phyloP scores from a whole-genome alignment of 164 flowering plant genomes.

The Vitis riparia region DNA sequence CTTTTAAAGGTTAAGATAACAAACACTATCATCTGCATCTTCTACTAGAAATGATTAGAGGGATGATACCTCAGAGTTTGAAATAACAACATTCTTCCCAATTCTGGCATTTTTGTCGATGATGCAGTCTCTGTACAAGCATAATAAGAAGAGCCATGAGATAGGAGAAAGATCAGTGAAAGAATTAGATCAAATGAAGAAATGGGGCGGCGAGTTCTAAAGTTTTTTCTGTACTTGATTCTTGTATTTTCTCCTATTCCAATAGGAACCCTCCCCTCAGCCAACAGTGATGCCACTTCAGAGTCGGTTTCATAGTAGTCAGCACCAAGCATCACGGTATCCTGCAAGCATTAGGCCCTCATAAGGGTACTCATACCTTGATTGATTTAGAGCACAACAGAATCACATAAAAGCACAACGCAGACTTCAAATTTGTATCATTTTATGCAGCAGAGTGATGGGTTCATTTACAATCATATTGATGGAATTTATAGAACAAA shows the following conservation, averaged over 20 bases:
- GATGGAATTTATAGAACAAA: conserved; percentile 17
- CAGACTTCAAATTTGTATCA: neutral
- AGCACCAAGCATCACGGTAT: conserved; percentile 97
- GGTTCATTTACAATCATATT: neutral
- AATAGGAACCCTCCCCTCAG: conserved; percentile 87
- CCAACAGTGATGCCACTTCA: conserved; percentile 60
- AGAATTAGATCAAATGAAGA: neutral
- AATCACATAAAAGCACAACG: neutral
- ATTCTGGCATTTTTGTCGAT: conserved; percentile 95
- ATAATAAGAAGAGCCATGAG: conserved; percentile 7
- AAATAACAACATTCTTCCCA: conserved; percentile 75
- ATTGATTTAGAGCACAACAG: neutral
- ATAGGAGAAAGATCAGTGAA: neutral
- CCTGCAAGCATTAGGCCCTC: conserved; percentile 45
- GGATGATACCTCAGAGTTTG: conserved; percentile 72
- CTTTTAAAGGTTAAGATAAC: too few species aligned
- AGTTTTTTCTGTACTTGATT: conserved; percentile 50
- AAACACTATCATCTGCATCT: too few species aligned
- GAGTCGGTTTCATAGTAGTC: conserved; percentile 82
- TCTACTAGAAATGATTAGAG: neutral
- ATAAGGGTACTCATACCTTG: neutral
- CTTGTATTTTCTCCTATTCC: conserved; percentile 91
- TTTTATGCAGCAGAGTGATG: neutral
- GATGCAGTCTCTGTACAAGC: conserved; percentile 64
- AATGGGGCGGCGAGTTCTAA: neutral